Evolutionary conservation across 73 alveolate genomes (phyloP).

Genomic region (Blepharisma stoltei): DNA sequence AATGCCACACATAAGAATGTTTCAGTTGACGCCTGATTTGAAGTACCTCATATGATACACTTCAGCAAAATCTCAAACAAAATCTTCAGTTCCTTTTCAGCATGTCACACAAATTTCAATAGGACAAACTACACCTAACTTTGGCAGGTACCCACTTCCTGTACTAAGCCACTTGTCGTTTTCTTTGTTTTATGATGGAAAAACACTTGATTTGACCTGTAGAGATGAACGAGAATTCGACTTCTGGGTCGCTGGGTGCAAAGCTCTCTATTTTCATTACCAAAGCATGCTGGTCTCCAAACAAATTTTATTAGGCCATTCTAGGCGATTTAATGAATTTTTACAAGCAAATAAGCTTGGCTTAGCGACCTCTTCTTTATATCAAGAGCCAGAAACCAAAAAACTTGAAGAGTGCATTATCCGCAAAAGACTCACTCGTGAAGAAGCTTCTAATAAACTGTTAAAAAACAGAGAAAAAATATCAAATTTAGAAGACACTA

Average conservation of each 20-base stretch:
- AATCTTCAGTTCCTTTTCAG: slow-evolving; percentile 33
- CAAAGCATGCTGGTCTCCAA: slow-evolving; percentile 35
- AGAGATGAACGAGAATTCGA: slow-evolving; percentile 59
- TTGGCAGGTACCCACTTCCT: slow-evolving; percentile 39
- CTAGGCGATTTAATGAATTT: slow-evolving; percentile 45
- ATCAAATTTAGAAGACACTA: neutral
- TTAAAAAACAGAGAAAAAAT: neutral
- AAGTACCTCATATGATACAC: slow-evolving; percentile 45
- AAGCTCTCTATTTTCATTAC: slow-evolving; percentile 42
- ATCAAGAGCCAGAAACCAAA: slow-evolving; percentile 42
- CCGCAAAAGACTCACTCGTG: slow-evolving; percentile 30
- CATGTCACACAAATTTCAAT: slow-evolving; percentile 30
- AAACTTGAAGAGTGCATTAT: slow-evolving; percentile 39
- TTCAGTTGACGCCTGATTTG: slow-evolving; percentile 47
- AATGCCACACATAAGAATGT: slow-evolving; percentile 47
- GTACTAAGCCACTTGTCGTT: slow-evolving; percentile 48
- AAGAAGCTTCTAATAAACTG: neutral
- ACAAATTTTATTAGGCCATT: slow-evolving; percentile 44
- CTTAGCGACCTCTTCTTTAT: slow-evolving; percentile 29
- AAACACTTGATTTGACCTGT: slow-evolving; percentile 48
- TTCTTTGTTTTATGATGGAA: slow-evolving; percentile 32
- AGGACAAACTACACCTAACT: slow-evolving; percentile 47
- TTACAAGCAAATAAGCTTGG: slow-evolving; percentile 37
- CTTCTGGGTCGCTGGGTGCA: slow-evolving; percentile 57
- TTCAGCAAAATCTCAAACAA: slow-evolving; percentile 33